Conservation (phyloP, 1,284 basidiomycete genomes). For the Violaceomyces palustris region DNA sequence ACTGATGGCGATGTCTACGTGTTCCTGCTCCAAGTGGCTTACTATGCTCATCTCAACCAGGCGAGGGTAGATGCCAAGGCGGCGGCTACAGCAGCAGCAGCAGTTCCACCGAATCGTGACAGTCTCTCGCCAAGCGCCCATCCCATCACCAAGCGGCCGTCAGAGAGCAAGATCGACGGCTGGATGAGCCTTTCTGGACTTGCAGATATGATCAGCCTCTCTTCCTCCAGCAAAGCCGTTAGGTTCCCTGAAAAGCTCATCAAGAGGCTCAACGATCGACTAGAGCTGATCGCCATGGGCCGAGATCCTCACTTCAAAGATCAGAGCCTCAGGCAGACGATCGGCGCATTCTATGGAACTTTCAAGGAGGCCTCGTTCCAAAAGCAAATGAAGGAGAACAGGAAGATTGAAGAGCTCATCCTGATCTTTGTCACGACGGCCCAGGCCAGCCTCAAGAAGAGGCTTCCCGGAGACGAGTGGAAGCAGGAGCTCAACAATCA, state of each 20-base stretch:
- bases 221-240: conserved; percentile 23
- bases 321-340: conserved; percentile 40
- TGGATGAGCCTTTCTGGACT: conserved; percentile 41
- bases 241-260: conserved; percentile 50
- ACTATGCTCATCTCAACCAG: conserved; percentile 20
- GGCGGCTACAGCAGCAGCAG: not conserved
- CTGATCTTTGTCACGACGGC: conserved; percentile 86
- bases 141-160: conserved; percentile 7
- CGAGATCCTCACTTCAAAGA: conserved; percentile 41
- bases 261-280: conserved; percentile 41
- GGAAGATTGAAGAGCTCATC: conserved; percentile 95
- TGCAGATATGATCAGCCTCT: conserved; percentile 34
- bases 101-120: too few relatives aligned
- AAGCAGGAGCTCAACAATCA: conserved; percentile 86
- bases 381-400: conserved; percentile 75
- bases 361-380: conserved; percentile 41
- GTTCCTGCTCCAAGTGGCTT: conserved; percentile 45
- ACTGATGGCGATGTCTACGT: conserved; percentile 50
- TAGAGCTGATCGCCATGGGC: conserved; percentile 49
- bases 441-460: conserved; percentile 59
- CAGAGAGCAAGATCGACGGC: conserved; percentile 18
- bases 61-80: conserved; percentile 17
- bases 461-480: conserved; percentile 70
- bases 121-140: too few relatives aligned
- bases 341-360: conserved; percentile 48